Evolutionary conservation across 371 early-diverging fungal species (phyloP), one percentile per base, ranked within the genome.

Genomic region (Apophysomyces ossiformis): DNA sequence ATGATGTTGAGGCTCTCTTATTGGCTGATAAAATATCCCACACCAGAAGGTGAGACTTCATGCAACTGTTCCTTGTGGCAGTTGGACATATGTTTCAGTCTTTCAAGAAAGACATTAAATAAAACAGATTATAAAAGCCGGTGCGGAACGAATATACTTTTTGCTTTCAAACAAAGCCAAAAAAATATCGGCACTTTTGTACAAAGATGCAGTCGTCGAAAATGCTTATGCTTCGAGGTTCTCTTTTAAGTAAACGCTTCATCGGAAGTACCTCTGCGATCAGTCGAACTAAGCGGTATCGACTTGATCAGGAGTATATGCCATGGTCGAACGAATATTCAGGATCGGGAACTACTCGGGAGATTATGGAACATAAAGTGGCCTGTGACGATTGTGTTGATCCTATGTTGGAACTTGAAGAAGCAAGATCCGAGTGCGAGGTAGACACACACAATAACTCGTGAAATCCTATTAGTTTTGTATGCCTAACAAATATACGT

Each of bases 281-380:
- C 54, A 50, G 21, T 50, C 54, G 16, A 50, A 4, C 21, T 26
- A 50, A 7, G 21, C 21, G 21, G 21, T 50, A 50, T 9, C 54
- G 21, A 21, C 54, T 21, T 26, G 54, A 50, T 50, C 54, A 18
- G 54, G 72, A 72, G 18, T 72, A 72, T 38, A 68, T 63, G 47
- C 72, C 72, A 15, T 72, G 63, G 56, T 46, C 66, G 7, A 72
- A 72, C 50, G 72, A 72, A 50, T 50, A 63, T 16, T 72, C 72
- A 21, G 60, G 46, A 15, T 72, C 61, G 35, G 72, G 72, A 13
- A 72, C 69, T 0, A 68, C 68, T n/a, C 38, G 50, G 18, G 72
- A 72, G 13, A 67, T 66, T 0, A 60, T 68, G 54, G 50, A 58
- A 13, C 63, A 59, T 39, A 39, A 37, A 26, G 66, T 61, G 4